phyloP scores from a whole-genome alignment of 495 filamentous ascomycete genomes.

The Tuber calosporum region DNA sequence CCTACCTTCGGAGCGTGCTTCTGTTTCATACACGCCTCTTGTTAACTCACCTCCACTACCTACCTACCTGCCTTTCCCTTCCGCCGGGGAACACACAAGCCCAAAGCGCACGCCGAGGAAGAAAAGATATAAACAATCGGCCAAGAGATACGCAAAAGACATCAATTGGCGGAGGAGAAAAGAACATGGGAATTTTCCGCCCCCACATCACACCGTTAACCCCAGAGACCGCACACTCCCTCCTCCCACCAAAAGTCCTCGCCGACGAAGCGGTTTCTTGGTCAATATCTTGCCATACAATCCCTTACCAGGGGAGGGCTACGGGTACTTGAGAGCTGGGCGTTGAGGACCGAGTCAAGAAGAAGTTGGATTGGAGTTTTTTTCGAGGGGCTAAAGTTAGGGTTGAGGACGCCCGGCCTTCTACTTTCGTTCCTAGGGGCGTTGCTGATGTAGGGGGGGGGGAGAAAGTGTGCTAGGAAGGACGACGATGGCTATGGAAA shows the following conservation, averaged over 20 bases:
- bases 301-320: slow-evolving; percentile 77
- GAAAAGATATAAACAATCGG: not conserved
- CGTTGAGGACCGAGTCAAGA: slow-evolving; percentile 80
- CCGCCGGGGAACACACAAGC: not conserved
- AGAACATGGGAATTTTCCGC: slow-evolving; percentile 43
- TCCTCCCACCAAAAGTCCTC: slow-evolving; percentile 61
- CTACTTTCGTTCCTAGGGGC: slow-evolving; percentile 26
- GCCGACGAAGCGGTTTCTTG: slow-evolving; percentile 51
- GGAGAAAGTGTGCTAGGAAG: slow-evolving; percentile 42
- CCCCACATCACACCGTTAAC: slow-evolving; percentile 84
- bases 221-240: slow-evolving; percentile 57
- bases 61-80: not conserved
- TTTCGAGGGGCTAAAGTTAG: slow-evolving; percentile 78
- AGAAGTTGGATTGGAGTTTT: slow-evolving; percentile 84
- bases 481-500: slow-evolving; percentile 43
- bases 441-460: slow-evolving; percentile 40
- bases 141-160: not conserved
- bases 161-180: not conserved
- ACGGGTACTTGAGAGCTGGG: slow-evolving; percentile 76
- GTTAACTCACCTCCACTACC: not conserved
- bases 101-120: no score
- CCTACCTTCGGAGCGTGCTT: not conserved
- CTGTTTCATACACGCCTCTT: not conserved
- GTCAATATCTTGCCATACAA: slow-evolving; percentile 72
- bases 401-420: slow-evolving; percentile 67